Conservation (phyloP, 2,329 filamentous ascomycete genomes). For the Aspergillus novoparasiticus region DNA sequence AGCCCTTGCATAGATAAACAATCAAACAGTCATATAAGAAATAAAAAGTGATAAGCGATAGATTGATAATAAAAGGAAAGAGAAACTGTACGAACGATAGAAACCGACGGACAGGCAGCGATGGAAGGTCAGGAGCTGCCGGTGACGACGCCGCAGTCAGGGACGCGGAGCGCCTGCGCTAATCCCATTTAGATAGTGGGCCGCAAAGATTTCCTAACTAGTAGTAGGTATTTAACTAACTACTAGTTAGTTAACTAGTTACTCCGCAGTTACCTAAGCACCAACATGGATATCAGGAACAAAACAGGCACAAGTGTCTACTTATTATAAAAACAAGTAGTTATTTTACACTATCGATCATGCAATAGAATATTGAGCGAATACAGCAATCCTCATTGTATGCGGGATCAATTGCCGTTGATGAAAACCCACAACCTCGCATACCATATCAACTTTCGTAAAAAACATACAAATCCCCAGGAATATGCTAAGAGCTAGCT, state of each 20-base stretch:
- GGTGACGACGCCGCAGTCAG: constrained; percentile 31
- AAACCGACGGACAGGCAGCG: constrained; percentile 17
- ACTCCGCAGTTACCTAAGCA: neutral
- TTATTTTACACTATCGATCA: neutral
- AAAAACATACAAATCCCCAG: neutral
- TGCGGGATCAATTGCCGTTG: neutral
- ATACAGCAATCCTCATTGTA: neutral
- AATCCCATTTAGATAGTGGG: constrained; percentile 19
- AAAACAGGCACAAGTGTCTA: neutral
- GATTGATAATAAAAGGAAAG: neutral
- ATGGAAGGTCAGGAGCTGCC: constrained; percentile 29
- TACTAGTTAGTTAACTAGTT: too few relatives aligned
- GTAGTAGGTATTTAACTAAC: too few relatives aligned
- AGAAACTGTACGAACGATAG: constrained; percentile 25
- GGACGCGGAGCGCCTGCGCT: constrained; percentile 29
- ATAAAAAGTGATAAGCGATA: constrained; percentile 9
- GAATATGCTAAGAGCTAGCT: neutral
- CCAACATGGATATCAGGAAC: neutral
- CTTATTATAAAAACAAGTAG: neutral
- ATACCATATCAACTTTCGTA: neutral
- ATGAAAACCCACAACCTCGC: neutral
- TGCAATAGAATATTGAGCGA: neutral
- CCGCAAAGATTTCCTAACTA: neutral
- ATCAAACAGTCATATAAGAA: neutral
- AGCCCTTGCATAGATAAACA: constrained; percentile 26